Conservation (phyloP, 176 grass and related monocot species). For the bread wheat (Triticum aestivum) region IWGSC_CS_RefSeq_v2.1 NC_057799.1:30597112-30597611, state of each 20-base stretch:
- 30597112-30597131: conserved; percentile 95
- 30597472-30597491: conserved; percentile 73
- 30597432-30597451: conserved; percentile 89
- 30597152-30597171: conserved; percentile 86
- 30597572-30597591: conserved; percentile 84
- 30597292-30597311: conserved; percentile 89
- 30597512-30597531: conserved; percentile 68
- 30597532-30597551: conserved; percentile 63
- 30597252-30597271: conserved; percentile 33
- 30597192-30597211: conserved; percentile 75
- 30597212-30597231: conserved; percentile 66
- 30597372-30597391: neutral
- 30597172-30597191: conserved; percentile 58
- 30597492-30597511: conserved; percentile 53
- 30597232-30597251: conserved; percentile 76
- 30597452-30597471: conserved; percentile 81
- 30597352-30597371: neutral
- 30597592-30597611: conserved; percentile 41
- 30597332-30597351: conserved; percentile 18
- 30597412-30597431: conserved; percentile 98
- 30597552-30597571: conserved; percentile 56
- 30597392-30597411: conserved; percentile 38
- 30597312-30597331: conserved; percentile 37
- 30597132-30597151: conserved; percentile 92
- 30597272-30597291: conserved; percentile 51